Evolutionary conservation across 2,329 filamentous ascomycete species (phyloP).

Genomic region (Lachnellula arida): DNA sequence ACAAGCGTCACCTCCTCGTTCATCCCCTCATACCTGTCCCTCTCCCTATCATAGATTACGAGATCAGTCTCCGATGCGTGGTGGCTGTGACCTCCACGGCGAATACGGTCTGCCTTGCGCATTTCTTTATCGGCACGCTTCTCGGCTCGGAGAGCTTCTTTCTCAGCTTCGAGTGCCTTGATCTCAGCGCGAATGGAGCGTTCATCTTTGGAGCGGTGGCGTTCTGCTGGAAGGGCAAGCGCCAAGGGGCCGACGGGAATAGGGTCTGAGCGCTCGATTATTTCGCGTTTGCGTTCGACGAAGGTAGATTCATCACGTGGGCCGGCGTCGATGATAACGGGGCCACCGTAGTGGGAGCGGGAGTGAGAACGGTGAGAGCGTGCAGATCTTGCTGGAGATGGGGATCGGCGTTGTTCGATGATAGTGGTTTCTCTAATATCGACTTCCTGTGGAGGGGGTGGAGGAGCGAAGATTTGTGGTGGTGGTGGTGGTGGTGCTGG

Average conservation of each 20-base stretch:
- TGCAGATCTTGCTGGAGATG: slow-evolving; percentile 15
- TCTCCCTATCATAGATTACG: slow-evolving; percentile 55
- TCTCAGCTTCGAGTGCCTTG: slow-evolving; percentile 63
- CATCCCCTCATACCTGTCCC: slow-evolving; percentile 37
- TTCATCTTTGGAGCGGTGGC: slow-evolving; percentile 30
- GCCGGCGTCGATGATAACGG: slow-evolving; percentile 39
- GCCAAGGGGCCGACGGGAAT: slow-evolving; percentile 39
- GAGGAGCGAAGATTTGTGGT: too few species aligned
- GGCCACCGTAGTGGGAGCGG: slow-evolving; percentile 29
- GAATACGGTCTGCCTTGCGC: slow-evolving; percentile 44
- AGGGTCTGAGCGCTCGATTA: slow-evolving; percentile 26
- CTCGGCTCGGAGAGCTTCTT: slow-evolving; percentile 52
- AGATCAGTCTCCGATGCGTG: slow-evolving; percentile 56
- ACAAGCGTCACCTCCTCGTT: slow-evolving; percentile 50
- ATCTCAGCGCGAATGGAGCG: slow-evolving; percentile 71
- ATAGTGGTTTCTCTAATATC: slow-evolving; percentile 41
- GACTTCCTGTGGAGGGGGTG: slow-evolving; percentile 33
- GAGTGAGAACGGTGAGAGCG: slow-evolving; percentile 2
- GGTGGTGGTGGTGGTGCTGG: slow-evolving; percentile 21
- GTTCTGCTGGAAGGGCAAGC: slow-evolving; percentile 35
- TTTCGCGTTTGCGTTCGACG: slow-evolving; percentile 19
- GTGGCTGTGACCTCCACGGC: slow-evolving; percentile 43
- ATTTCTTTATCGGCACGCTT: slow-evolving; percentile 43
- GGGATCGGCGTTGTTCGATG: slow-evolving; percentile 27
- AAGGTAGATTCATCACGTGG: slow-evolving; percentile 25